These are phyloP conservation scores for Candida coquimbonensis DNA, from an alignment of 805 yeast species.

Conservation along the genomic window DNA sequence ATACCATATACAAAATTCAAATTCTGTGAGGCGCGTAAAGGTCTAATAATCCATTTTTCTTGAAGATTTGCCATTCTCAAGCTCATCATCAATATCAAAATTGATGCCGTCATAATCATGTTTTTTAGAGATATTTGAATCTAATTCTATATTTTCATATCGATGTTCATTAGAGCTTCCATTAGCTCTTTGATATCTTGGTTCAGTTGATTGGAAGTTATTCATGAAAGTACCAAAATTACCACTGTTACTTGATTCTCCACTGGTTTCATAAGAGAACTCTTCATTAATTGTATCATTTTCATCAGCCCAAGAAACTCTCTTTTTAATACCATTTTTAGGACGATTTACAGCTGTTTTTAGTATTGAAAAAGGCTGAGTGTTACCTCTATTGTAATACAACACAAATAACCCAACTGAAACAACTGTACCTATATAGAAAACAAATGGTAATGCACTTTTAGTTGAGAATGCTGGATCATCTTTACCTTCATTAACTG, in stretches of 20 bases:
- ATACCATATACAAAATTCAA: not conserved
- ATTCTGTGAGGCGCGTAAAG: not conserved
- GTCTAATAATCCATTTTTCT: not conserved
- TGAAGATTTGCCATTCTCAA: slow-evolving; percentile 3
- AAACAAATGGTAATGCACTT: slow-evolving; percentile 19
- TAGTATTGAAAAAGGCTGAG: slow-evolving; percentile 14
- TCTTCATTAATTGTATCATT: slow-evolving; percentile 14
- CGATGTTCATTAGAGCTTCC: slow-evolving; percentile 2
- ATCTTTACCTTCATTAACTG: slow-evolving; percentile 8
- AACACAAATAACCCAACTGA: slow-evolving; percentile 15
- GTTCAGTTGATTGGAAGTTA: slow-evolving; percentile 10
- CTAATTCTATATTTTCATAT: slow-evolving; percentile 19
- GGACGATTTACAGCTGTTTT: slow-evolving; percentile 9
- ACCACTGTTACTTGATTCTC: not conserved
- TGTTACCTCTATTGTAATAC: slow-evolving; percentile 13
- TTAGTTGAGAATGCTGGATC: slow-evolving; percentile 8
- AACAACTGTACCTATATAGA: slow-evolving; percentile 16
- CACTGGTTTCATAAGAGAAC: slow-evolving; percentile 2
- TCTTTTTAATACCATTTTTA: slow-evolving; percentile 19
- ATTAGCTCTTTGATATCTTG: slow-evolving; percentile 9
- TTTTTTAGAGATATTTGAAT: slow-evolving; percentile 1
- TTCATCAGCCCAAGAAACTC: slow-evolving; percentile 34
- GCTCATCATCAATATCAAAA: slow-evolving; percentile 18
- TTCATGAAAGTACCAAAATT: slow-evolving; percentile 18
- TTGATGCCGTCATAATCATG: slow-evolving; percentile 7